These are phyloP conservation scores for Camelina neglecta DNA, from an alignment of 345 rosid genomes.

Conservation along the genomic window DNA sequence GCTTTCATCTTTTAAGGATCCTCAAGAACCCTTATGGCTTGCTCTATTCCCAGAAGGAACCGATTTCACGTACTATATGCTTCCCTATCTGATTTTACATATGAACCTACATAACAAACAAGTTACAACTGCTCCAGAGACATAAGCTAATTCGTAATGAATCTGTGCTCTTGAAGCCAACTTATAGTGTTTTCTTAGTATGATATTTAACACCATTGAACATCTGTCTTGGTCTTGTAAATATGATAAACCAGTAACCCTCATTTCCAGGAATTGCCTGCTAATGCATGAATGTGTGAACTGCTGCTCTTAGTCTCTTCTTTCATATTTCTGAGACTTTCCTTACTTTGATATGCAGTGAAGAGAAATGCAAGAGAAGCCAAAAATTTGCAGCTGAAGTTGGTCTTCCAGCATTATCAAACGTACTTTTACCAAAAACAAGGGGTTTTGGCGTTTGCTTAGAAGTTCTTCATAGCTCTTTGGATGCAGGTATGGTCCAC, in stretches of 20 bases:
- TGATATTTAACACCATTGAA: constrained; percentile 7
- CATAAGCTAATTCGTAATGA: background rate
- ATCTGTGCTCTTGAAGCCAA: background rate
- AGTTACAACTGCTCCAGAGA: constrained; percentile 4
- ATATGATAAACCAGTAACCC: background rate
- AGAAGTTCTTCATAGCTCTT: constrained; percentile 60
- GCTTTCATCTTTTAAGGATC: constrained; percentile 71
- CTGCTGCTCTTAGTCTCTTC: constrained; percentile 13
- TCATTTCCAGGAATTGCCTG: background rate
- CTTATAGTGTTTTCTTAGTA: background rate
- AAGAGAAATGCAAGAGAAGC: constrained; percentile 69
- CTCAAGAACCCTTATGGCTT: constrained; percentile 83
- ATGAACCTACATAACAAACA: constrained; percentile 3
- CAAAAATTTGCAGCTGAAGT: constrained; percentile 67
- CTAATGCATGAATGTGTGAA: constrained; percentile 21
- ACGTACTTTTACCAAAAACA: constrained; percentile 79
- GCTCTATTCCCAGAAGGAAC: constrained; percentile 94
- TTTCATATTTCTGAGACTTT: constrained; percentile 19
- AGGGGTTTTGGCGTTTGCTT: constrained; percentile 72
- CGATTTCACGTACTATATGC: constrained; percentile 67
- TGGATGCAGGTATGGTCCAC: constrained; percentile 68
- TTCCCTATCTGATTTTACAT: constrained; percentile 34
- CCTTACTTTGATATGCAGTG: constrained; percentile 53
- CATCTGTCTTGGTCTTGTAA: background rate
- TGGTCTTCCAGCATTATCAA: constrained; percentile 72